Evolutionary conservation across 2,329 filamentous ascomycete species (phyloP).

Genomic region (Ascochyta pisi): DNA sequence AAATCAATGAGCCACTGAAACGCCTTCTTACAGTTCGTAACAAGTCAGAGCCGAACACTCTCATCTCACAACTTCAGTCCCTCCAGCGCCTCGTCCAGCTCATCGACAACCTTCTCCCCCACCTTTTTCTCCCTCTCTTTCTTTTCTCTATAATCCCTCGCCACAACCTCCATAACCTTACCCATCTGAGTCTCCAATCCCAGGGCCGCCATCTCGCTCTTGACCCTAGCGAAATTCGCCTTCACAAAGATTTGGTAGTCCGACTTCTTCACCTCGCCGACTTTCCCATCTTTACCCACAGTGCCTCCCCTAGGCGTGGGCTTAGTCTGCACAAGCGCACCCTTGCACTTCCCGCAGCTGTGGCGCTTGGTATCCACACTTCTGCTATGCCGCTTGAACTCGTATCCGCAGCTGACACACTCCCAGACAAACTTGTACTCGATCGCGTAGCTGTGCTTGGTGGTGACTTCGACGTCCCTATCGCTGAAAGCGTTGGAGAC

Average conservation of each 20-base stretch:
- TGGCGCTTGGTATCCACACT: constrained; percentile 77
- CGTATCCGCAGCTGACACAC: constrained; percentile 71
- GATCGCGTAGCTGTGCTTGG: constrained; percentile 88
- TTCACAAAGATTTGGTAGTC: constrained; percentile 69
- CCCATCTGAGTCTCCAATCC: constrained; percentile 59
- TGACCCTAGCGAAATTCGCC: constrained; percentile 66
- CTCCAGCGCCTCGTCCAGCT: constrained; percentile 31
- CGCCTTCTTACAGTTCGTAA: not conserved
- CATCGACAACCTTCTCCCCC: constrained; percentile 14
- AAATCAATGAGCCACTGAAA: not conserved
- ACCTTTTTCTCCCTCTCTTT: constrained; percentile 41
- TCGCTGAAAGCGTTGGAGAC: constrained; percentile 64
- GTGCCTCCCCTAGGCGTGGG: constrained; percentile 67
- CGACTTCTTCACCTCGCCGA: constrained; percentile 36
- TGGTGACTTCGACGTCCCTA: constrained; percentile 78
- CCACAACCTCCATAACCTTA: constrained; percentile 73
- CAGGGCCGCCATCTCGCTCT: constrained; percentile 54
- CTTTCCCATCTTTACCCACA: constrained; percentile 24
- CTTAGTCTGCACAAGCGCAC: constrained; percentile 74
- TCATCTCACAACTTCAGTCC: constrained; percentile 23
- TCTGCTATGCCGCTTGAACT: constrained; percentile 84
- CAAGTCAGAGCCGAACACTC: not conserved
- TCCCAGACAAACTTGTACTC: constrained; percentile 92
- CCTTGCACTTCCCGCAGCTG: constrained; percentile 78
- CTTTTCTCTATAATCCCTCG: constrained; percentile 65